Percentiles rank a stretch among this genome's conserved stretches.
Conservation (phyloP, 805 yeast genomes). For the Zygotorulaspora chibaensis region DNA sequence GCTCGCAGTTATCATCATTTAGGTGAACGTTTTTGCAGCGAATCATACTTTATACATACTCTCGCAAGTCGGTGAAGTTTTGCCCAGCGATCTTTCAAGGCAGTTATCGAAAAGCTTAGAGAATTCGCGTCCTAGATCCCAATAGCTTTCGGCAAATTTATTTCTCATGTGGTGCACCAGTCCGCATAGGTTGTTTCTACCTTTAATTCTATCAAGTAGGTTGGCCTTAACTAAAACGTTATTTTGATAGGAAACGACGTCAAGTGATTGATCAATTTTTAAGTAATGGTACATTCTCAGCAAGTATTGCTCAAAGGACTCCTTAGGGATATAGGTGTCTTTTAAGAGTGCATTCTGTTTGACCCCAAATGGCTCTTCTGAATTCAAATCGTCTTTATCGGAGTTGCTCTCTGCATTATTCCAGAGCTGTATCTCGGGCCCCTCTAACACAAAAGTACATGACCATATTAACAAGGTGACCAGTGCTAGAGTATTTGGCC, state of each 20-base stretch:
- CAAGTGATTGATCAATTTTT: slow-evolving; percentile 33
- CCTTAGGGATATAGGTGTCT: slow-evolving; percentile 34
- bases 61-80: slow-evolving; percentile 42
- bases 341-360: slow-evolving; percentile 7
- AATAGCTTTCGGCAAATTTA: slow-evolving; percentile 41
- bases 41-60: slow-evolving; percentile 43
- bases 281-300: slow-evolving; percentile 41
- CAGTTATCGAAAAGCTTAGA: slow-evolving; percentile 51
- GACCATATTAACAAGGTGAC: slow-evolving; percentile 44
- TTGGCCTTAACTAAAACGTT: slow-evolving; percentile 41
- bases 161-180: slow-evolving; percentile 44
- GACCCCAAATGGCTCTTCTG: not conserved
- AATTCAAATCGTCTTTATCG: slow-evolving; percentile 1
- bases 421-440: slow-evolving; percentile 41
- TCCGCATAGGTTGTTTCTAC: slow-evolving; percentile 52
- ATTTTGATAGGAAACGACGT: slow-evolving; percentile 39
- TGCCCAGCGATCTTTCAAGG: slow-evolving; percentile 50
- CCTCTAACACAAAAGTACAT: slow-evolving; percentile 45
- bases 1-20: not conserved
- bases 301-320: slow-evolving; percentile 49
- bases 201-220: slow-evolving; percentile 37
- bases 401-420: slow-evolving; percentile 23
- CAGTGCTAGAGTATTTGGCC: slow-evolving; percentile 36
- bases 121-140: slow-evolving; percentile 57
- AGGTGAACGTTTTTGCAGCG: not conserved